Conservation (phyloP, 306 rosid genomes). For the Fragaria vesca region DNA sequence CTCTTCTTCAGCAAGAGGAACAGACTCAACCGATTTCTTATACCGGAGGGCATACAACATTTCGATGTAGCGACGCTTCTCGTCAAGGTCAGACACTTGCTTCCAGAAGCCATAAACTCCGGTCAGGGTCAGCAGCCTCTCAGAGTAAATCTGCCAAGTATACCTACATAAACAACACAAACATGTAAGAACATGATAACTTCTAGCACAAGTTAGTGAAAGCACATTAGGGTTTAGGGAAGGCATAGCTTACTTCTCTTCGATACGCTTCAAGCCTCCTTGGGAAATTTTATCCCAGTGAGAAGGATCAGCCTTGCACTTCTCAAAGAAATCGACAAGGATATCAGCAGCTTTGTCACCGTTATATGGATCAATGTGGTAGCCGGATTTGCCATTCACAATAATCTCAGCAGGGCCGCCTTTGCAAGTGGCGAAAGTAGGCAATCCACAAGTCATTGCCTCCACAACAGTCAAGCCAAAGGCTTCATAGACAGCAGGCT, state of each 20-base stretch:
- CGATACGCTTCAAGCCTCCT: conserved; percentile 78
- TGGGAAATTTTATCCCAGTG: conserved; percentile 82
- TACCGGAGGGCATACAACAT: conserved; percentile 94
- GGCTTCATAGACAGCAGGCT: conserved; percentile 95
- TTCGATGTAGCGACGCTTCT: conserved; percentile 94
- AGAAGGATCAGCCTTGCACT: conserved; percentile 61
- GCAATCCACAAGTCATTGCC: conserved; percentile 97
- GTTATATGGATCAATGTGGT: conserved; percentile 90
- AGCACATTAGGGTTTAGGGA: background rate
- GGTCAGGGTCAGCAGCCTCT: conserved; percentile 84
- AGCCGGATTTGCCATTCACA: conserved; percentile 82
- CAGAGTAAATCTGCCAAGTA: conserved; percentile 93
- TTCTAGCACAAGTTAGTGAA: background rate
- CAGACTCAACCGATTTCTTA: conserved; percentile 85
- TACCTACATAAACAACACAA: conserved; percentile 46
- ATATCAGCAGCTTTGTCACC: conserved; percentile 83
- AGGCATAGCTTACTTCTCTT: conserved; percentile 68
- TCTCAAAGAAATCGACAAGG: conserved; percentile 86
- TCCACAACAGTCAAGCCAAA: conserved; percentile 95
- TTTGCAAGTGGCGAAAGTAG: conserved; percentile 89
- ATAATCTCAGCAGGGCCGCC: conserved; percentile 99
- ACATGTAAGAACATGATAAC: background rate
- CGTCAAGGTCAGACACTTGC: conserved; percentile 87
- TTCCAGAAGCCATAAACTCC: conserved; percentile 99
- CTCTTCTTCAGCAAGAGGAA: conserved; percentile 69